phyloP scores from a whole-genome alignment of 345 rosid species.

The Brassica carinata region DNA sequence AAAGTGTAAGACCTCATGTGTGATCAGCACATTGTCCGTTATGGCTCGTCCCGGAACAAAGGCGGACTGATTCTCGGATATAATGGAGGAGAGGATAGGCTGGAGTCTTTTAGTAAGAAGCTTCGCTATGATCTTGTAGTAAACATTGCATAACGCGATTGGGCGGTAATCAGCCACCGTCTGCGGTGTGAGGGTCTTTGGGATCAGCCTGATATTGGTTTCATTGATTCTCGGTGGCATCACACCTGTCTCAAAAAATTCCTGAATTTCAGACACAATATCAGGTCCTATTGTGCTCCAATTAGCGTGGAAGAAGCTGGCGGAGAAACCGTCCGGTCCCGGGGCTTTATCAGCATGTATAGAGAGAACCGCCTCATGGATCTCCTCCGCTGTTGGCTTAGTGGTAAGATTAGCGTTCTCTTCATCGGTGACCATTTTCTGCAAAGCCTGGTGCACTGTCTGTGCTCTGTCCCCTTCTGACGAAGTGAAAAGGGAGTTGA shows the following conservation, averaged over 20 bases:
- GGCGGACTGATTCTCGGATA: too few relatives aligned
- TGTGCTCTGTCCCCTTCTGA: background rate
- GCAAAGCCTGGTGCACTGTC: background rate
- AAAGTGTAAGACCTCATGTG: too few relatives aligned
- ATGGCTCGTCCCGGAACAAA: too few relatives aligned
- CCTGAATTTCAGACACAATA: background rate
- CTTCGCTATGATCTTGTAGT: too few relatives aligned
- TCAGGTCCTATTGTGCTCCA: background rate
- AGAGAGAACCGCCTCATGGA: background rate
- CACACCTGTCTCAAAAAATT: background rate
- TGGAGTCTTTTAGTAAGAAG: too few relatives aligned
- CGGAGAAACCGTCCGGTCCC: background rate
- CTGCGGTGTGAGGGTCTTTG: background rate
- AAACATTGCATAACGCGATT: too few relatives aligned
- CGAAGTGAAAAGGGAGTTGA: background rate
- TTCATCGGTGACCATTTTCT: background rate
- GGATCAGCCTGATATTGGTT: background rate
- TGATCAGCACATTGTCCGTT: too few relatives aligned
- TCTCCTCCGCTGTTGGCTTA: background rate
- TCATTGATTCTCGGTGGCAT: background rate
- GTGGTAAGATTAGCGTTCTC: background rate
- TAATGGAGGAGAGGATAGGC: too few relatives aligned
- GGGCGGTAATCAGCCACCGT: too few relatives aligned
- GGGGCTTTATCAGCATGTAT: background rate
- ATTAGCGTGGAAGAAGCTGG: background rate